A percentile compares a stretch with the other conserved stretches of the same genome.
Conservation (phyloP, 129 eudicot genomes). For the Chrysanthemum seticuspe region DNA sequence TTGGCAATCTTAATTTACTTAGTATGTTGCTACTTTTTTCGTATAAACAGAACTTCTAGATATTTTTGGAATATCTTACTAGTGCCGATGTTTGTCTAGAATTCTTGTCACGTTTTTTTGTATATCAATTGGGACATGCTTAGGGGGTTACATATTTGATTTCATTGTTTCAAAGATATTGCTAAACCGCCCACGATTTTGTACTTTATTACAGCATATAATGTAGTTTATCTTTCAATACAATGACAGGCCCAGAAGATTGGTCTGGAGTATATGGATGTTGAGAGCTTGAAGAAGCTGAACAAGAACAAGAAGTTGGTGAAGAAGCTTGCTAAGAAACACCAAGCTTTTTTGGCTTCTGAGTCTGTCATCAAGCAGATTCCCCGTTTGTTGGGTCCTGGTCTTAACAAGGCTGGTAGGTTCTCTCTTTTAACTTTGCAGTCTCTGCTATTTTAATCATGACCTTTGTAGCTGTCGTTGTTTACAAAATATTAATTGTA, state of each 20-base stretch:
- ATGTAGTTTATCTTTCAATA: neutral
- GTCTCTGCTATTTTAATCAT: too few relatives aligned
- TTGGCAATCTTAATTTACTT: too few relatives aligned
- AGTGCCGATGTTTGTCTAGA: too few relatives aligned
- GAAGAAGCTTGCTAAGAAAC: conserved; percentile 57
- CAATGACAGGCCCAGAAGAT: conserved; percentile 48
- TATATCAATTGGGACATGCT: too few relatives aligned
- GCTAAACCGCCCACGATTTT: too few relatives aligned
- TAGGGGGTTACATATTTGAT: too few relatives aligned
- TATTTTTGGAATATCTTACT: too few relatives aligned
- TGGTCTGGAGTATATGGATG: conserved; percentile 56
- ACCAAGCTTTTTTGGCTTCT: conserved; percentile 59
- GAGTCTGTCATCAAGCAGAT: conserved; percentile 64
- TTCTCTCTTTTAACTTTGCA: neutral
- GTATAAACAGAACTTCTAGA: too few relatives aligned
- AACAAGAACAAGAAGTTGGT: conserved; percentile 60
- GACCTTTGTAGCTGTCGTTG: neutral
- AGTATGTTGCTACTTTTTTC: too few relatives aligned
- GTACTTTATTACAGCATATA: too few relatives aligned
- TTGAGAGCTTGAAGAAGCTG: conserved; percentile 49
- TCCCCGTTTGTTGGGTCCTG: conserved; percentile 63
- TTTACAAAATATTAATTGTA: neutral
- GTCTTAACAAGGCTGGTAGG: conserved; percentile 57
- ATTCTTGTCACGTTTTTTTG: too few relatives aligned
- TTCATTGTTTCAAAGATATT: too few relatives aligned